Evolutionary conservation across 2,329 filamentous ascomycete genomes (phyloP).

Genomic region (Ceratocystiopsis brevicomis): DNA sequence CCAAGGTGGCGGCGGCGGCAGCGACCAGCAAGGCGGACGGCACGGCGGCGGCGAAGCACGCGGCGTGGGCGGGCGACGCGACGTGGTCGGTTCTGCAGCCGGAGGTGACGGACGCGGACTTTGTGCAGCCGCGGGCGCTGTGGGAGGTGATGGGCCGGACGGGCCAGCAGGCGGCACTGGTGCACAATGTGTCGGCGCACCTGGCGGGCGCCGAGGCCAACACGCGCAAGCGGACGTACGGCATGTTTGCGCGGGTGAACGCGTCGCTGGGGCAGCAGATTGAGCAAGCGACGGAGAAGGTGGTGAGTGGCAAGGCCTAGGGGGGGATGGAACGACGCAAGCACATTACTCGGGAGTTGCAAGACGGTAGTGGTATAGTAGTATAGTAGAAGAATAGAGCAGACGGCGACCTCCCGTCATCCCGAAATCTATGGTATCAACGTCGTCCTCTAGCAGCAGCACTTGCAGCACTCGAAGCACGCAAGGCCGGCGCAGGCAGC

Average conservation of each 20-base stretch:
- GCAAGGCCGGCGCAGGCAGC: constrained; percentile 12
- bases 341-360: no score
- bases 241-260: constrained; percentile 41
- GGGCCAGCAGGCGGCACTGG: constrained; percentile 42
- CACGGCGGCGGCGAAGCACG: constrained; percentile 23
- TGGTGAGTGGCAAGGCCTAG: constrained; percentile 10
- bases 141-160: constrained; percentile 28
- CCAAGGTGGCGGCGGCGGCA: no score
- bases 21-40: constrained; percentile 13
- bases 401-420: no score
- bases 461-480: constrained; percentile 11
- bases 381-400: no score
- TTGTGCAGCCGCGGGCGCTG: constrained; percentile 27
- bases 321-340: no score
- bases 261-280: constrained; percentile 31
- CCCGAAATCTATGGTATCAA: no score
- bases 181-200: constrained; percentile 39
- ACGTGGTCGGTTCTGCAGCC: constrained; percentile 22
- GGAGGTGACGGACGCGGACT: constrained; percentile 29
- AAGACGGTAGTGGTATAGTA: no score
- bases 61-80: constrained; percentile 28
- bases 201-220: constrained; percentile 32
- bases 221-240: constrained; percentile 38
- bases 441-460: constrained; percentile 8
- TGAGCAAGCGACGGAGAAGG: constrained; percentile 31